Evolutionary conservation across 106 monocot species (phyloP), one percentile per base, ranked within the genome.

Genomic region (Acorus gramineus): DNA sequence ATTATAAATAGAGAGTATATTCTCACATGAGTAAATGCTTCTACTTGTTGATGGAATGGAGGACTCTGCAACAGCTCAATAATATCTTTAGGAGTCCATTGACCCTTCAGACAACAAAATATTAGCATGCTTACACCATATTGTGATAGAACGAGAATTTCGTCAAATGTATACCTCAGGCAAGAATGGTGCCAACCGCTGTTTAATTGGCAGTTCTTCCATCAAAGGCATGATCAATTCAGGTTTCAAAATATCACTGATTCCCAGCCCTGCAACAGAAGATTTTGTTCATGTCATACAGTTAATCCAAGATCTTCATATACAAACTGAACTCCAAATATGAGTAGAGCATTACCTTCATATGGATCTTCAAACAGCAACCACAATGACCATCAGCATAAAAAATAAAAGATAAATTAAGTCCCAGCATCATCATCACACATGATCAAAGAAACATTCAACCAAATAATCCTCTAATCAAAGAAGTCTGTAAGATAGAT

Each of bases 11-110:
- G 14, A 50, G 28, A 8, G 43, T 62, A 51, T 53, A 28, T 44
- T 56, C 80, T 77, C 72, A 95, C 94, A 78, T 95, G 86, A 70
- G 76, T 78, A 73, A 96, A 96, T 62, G 82, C 64, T 60, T 96
- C 95, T 55, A 96, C 75, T 90, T 96, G 95, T 71, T 96, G 95
- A 11, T 84, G 90, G 66, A 96, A 96, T 60, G 90, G 95, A 69
- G 90, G 87, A 56, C 87, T 87, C 70, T 96, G 95, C 50, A 96
- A 55, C 55, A 96, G 68, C 52, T 96, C 82, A 62, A 81, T 59
- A 8, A 96, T 50, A 65, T 82, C 90, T 57, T 76, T 66, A 14
- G 80, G 68, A 67, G 68, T 80, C 78, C 86, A 84, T 12, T 80
- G 75, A 56, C 95, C 95, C 95, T 96, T 67, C 6, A 70, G 42